Evolutionary conservation across 176 grass and related monocot species (phyloP), one percentile per base, ranked within the genome.

Genomic region (Phoenix roebelenii): DNA sequence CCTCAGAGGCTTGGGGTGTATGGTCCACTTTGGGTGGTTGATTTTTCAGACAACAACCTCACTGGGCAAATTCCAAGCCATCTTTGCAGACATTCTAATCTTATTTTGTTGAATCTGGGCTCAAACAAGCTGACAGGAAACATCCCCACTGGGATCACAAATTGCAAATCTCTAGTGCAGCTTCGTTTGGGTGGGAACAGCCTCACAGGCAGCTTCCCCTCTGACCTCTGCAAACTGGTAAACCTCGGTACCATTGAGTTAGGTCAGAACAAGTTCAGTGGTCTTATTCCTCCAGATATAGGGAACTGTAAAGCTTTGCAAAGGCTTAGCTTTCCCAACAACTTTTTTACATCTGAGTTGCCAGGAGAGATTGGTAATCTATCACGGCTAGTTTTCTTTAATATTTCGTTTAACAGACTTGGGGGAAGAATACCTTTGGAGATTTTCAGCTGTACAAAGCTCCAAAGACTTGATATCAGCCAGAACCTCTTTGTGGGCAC

Each of bases 391-490:
- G 94, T 98, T 32, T 74, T 98, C 71, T 98, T 98, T 63, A 98
- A 98, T 64, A 92, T 93, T 60, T 98, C 94, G 55, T 92, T 76
- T 64, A 98, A 98, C 66, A 80, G 70, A 77, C 57, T 98, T 17
- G 67, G 65, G 65, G 88, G 94, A 78, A 86, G 53, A 14, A 85
- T 98, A 68, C 94, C 94, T 16, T 52, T 88, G 50, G 84, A 80
- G 70, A 83, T 98, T 69, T 98, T 98, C 73, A 76, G 83, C 57
- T 98, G 94, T 72, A 92, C 76, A 69, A 75, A 55, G 22, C 82
- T 98, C 68, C 94, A 98, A 61, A 75, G 94, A 32, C 88, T 98
- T 67, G 94, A 98, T 83, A 77, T 93, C 35, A 98, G 94, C 66
- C 94, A 85, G 72, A 98, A 98, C 70, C 63, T 29, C 35, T 93